Evolutionary conservation across 331 rosid genomes (phyloP), one percentile per base, ranked within the genome.

Genomic region (Prunus yedoensis): DNA sequence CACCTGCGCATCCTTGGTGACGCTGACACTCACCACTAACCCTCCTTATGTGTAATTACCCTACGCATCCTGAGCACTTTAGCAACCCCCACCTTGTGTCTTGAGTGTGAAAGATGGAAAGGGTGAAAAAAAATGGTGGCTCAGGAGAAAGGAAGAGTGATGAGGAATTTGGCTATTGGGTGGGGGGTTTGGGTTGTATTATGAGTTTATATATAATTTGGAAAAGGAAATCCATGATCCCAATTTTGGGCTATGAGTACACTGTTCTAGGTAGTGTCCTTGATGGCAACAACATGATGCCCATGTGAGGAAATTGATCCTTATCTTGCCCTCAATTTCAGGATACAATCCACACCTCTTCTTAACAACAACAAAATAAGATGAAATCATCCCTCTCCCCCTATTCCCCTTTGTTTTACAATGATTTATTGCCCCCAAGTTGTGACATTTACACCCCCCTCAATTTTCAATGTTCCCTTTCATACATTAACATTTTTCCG

Each of bases 211-310:
- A 74, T 70, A 72, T 85, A 83, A 71, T 75, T 80, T 78, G 79
- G 11, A 50, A 1, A 68, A 17, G 81, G 16, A 61, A 1, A 71
- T 27, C n/a, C 66, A 79, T 51, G 70, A 75, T 51, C 68, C 71
- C 20, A 32, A 74, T 73, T 75, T 73, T 79, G 89, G 80, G 85
- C 51, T 79, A 83, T 75, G 85, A 88, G 88, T 82, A 73, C 81
- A 83, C 83, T 88, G n/a, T 89, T 90, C 84, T 79, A 75, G 91
- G 89, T 85, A 92, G 87, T 81, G 87, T 83, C 74, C 83, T 76
- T 74, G 84, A 89, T 95, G 99, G 99, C 97, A 92, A 95, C 98
- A 95, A 41, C 86, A 95, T 95, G 82, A 95, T 95, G 74, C 77
- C 79, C 80, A 83, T 74, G 86, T 74, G 91, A 83, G 89, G 85